Percentiles rank a stretch among this genome's conserved stretches.
Evolutionary conservation across 768 basidiomycete genomes (phyloP).

Genomic region (Infundibulicybe gibba): DNA sequence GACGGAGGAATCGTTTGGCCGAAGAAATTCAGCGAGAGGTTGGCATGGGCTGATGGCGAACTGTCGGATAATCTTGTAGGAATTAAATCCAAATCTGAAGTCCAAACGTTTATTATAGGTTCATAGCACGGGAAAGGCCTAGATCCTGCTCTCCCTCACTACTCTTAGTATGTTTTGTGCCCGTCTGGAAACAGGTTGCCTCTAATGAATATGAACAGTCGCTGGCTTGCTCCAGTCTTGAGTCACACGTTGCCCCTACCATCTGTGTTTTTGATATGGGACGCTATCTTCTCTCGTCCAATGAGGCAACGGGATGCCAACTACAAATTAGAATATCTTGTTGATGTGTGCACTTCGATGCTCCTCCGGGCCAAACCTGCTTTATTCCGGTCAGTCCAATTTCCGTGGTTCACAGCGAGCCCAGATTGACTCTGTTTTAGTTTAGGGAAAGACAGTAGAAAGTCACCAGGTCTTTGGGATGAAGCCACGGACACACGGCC

Average conservation of each 20-base stretch:
- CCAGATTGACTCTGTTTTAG: conserved; percentile 26
- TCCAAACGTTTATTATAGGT: conserved; percentile 4
- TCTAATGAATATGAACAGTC: conserved; percentile 34
- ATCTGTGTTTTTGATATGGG: conserved; percentile 64
- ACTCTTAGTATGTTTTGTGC: conserved; percentile 61
- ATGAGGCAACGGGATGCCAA: conserved; percentile 50
- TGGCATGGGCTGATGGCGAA: conserved; percentile 63
- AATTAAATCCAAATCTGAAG: background rate
- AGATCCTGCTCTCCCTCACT: conserved; percentile 71
- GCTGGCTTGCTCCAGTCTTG: conserved; percentile 71
- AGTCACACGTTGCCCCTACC: conserved; percentile 69
- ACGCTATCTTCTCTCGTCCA: conserved; percentile 61
- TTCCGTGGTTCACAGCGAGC: background rate
- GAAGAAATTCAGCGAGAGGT: conserved; percentile 53
- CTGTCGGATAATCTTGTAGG: conserved; percentile 58
- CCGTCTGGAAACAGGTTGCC: background rate
- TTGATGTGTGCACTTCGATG: conserved; percentile 71
- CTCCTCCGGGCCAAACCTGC: conserved; percentile 52
- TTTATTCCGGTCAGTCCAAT: conserved; percentile 46
- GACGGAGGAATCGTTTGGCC: conserved; percentile 62
- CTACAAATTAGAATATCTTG: conserved; percentile 64
- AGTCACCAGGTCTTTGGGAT: conserved; percentile 50
- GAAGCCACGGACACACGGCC: conserved; percentile 37
- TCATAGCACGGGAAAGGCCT: conserved; percentile 58
- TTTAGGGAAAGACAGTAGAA: conserved; percentile 43